Evolutionary conservation across 225 moss, liverwort and hornwort genomes (phyloP).

Genomic region (Polytrichum formosum): DNA sequence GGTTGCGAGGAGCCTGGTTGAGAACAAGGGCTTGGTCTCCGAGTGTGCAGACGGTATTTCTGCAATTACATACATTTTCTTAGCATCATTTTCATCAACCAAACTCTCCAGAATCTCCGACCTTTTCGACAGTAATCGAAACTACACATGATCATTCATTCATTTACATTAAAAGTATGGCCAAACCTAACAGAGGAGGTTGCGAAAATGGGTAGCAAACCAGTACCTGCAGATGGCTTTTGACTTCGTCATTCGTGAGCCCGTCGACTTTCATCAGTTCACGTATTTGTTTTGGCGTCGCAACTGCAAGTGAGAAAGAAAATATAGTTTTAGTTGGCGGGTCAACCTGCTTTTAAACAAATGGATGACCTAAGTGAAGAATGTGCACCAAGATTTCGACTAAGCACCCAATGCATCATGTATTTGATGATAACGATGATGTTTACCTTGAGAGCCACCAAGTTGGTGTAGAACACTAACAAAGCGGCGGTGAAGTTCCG

Average conservation of each 20-base stretch:
- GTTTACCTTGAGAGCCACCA: slow-evolving; percentile 84
- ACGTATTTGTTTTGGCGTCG: slow-evolving; percentile 94
- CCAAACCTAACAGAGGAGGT: neutral
- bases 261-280: slow-evolving; percentile 99
- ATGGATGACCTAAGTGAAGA: too few species aligned
- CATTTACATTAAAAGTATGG: neutral
- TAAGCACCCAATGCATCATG: neutral
- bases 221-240: slow-evolving; percentile 66
- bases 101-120: neutral
- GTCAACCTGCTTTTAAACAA: neutral
- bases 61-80: slow-evolving; percentile 2
- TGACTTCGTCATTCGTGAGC: slow-evolving; percentile 98
- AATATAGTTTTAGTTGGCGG: neutral
- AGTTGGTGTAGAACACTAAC: slow-evolving; percentile 92
- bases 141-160: neutral
- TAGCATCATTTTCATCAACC: too few species aligned
- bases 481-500: slow-evolving; percentile 97
- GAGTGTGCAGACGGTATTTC: slow-evolving; percentile 61
- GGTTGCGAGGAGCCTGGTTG: slow-evolving; percentile 26
- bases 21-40: slow-evolving; percentile 48
- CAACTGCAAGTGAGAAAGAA: slow-evolving; percentile 44
- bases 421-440: neutral
- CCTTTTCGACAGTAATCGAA: neutral
- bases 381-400: too few species aligned
- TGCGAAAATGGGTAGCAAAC: neutral